Evolutionary conservation across 768 basidiomycete species (phyloP).

Genomic region (Mycena rosella): DNA sequence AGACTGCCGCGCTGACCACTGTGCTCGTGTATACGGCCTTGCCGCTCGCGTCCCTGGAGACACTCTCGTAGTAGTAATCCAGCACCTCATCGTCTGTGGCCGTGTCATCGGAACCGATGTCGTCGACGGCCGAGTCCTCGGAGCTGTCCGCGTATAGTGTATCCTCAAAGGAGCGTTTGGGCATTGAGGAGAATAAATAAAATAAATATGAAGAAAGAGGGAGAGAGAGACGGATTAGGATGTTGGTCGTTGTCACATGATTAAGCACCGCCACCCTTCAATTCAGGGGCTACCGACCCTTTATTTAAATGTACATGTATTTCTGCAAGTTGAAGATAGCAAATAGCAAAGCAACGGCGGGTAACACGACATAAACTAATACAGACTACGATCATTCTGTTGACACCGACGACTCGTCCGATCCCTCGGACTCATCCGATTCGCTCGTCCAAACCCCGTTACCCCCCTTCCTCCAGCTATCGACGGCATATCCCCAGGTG

Average conservation of each 20-base stretch:
- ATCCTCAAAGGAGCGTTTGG: background rate
- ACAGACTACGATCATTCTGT: too few relatives aligned
- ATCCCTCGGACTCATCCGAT: background rate
- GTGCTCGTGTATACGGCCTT: background rate
- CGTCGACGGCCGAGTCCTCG: background rate
- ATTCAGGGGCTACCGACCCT: too few relatives aligned
- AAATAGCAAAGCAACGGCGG: too few relatives aligned
- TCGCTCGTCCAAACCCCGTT: background rate
- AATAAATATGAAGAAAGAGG: background rate
- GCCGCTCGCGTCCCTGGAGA: background rate
- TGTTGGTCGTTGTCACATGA: too few relatives aligned
- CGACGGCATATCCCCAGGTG: background rate
- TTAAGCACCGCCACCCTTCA: too few relatives aligned
- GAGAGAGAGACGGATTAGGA: background rate
- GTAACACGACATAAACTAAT: too few relatives aligned
- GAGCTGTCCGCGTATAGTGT: background rate
- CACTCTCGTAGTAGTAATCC: background rate
- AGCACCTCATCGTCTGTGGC: background rate
- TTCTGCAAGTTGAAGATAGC: too few relatives aligned
- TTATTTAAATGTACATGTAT: too few relatives aligned
- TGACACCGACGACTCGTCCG: background rate
- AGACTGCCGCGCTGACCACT: background rate
- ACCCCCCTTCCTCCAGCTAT: background rate
- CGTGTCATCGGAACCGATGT: background rate
- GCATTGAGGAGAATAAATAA: background rate